Evolutionary conservation across 148 eudicot genomes (phyloP).

Genomic region (Persicaria tinctoria): DNA sequence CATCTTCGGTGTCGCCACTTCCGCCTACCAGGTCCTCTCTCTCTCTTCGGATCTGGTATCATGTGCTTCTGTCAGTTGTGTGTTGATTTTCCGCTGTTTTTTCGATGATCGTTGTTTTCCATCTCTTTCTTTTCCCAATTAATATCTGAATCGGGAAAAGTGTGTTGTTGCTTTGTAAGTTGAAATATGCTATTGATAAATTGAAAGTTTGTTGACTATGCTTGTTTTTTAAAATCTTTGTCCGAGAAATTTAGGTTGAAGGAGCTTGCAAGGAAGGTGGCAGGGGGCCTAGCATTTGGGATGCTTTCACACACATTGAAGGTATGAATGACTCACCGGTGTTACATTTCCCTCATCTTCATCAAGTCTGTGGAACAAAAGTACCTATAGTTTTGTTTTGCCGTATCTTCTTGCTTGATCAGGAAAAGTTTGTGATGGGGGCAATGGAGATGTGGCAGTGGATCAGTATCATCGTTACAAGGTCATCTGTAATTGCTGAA

Average conservation of each 20-base stretch:
- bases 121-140: background rate
- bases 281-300: conserved; percentile 72
- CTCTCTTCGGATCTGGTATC: conserved; percentile 1
- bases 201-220: background rate
- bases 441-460: conserved; percentile 71
- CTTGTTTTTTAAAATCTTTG: background rate
- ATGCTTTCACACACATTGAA: conserved; percentile 41
- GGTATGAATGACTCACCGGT: conserved; percentile 24
- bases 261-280: conserved; percentile 53
- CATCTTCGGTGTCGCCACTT: conserved; percentile 68
- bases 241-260: conserved; percentile 39
- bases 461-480: conserved; percentile 84
- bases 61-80: background rate
- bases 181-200: background rate
- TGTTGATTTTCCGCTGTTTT: background rate
- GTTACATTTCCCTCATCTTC: background rate
- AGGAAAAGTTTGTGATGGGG: conserved; percentile 57
- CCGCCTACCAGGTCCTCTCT: conserved; percentile 62
- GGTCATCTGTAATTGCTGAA: conserved; percentile 27
- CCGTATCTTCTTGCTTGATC: conserved; percentile 10
- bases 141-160: too few species aligned
- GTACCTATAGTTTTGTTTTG: background rate
- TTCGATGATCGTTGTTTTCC: background rate
- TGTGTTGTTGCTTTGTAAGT: too few species aligned
- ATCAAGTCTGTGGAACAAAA: background rate